Evolutionary conservation across 306 rosid genomes (phyloP).

Genomic region (Albizia julibrissin): DNA sequence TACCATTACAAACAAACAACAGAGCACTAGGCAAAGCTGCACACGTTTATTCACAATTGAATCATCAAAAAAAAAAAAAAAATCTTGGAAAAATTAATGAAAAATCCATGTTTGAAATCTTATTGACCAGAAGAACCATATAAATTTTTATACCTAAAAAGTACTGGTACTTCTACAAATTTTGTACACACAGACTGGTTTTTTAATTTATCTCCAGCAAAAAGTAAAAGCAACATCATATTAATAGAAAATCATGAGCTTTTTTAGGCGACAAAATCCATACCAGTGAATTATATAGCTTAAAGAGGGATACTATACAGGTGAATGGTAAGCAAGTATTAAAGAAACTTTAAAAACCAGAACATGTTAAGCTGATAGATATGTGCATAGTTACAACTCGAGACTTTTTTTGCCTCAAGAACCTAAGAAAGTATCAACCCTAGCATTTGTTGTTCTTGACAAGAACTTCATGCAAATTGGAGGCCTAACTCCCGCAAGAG

Average conservation of each 20-base stretch:
- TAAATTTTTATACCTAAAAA: no score
- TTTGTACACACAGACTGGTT: no score
- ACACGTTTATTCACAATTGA: neutral
- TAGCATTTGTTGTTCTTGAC: constrained; percentile 45
- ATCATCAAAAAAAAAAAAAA: neutral
- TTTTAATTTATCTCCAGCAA: no score
- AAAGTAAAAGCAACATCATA: neutral
- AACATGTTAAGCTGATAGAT: constrained; percentile 20
- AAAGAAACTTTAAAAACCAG: constrained; percentile 55
- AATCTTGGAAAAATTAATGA: no score
- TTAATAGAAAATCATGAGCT: neutral
- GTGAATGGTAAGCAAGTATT: constrained; percentile 65
- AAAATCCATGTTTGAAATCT: no score
- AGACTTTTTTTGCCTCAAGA: neutral
- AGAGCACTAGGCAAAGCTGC: neutral
- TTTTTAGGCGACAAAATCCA: constrained; percentile 12
- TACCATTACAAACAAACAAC: neutral
- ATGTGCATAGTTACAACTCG: neutral
- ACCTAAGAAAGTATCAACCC: constrained; percentile 39
- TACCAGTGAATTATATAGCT: constrained; percentile 75
- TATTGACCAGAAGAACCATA: no score
- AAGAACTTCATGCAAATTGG: constrained; percentile 62
- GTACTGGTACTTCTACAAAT: no score
- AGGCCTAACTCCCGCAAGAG: constrained; percentile 52
- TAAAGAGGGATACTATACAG: constrained; percentile 63